These are phyloP conservation scores for Syncephalastrum sp. DNA, from an alignment of 371 early-diverging fungal genomes.

Conservation along the genomic window DNA sequence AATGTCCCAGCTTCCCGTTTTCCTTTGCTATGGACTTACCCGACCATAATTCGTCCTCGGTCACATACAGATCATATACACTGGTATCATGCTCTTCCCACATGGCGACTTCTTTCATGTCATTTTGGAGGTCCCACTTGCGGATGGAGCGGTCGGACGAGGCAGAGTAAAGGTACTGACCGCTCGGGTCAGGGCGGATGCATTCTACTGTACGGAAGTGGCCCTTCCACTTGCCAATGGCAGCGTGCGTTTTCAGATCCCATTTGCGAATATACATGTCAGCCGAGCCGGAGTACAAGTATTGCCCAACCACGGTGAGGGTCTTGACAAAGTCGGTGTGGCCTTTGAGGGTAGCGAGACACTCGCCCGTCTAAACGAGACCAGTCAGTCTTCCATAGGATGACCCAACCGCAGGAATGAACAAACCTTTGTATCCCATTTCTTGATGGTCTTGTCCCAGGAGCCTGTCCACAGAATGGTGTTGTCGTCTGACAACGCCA, in stretches of 20 bases:
- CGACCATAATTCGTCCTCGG: slow-evolving; percentile 68
- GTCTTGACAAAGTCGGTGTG: slow-evolving; percentile 80
- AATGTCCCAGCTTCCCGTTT: background rate
- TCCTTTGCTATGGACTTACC: slow-evolving; percentile 20
- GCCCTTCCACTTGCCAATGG: slow-evolving; percentile 48
- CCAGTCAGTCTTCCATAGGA: background rate
- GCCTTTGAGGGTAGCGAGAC: slow-evolving; percentile 50
- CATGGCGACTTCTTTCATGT: slow-evolving; percentile 30
- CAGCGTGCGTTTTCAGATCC: slow-evolving; percentile 52
- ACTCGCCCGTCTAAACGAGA: slow-evolving; percentile 48
- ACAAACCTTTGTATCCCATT: slow-evolving; percentile 64
- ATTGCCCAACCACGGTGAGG: slow-evolving; percentile 43
- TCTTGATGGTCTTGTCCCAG: slow-evolving; percentile 79
- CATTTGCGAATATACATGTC: slow-evolving; percentile 71
- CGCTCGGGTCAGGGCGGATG: slow-evolving; percentile 47
- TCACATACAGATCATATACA: slow-evolving; percentile 56
- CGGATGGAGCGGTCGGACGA: slow-evolving; percentile 68
- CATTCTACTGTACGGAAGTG: slow-evolving; percentile 67
- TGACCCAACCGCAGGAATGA: background rate
- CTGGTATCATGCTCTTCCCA: slow-evolving; percentile 73
- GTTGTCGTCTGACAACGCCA: slow-evolving; percentile 48
- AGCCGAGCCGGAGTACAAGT: slow-evolving; percentile 69
- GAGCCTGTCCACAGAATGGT: slow-evolving; percentile 71
- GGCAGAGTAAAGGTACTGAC: slow-evolving; percentile 57
- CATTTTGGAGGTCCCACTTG: slow-evolving; percentile 64